Evolutionary conservation across 2,329 filamentous ascomycete species (phyloP).

Genomic region (Chaetomiaceae sp.): DNA sequence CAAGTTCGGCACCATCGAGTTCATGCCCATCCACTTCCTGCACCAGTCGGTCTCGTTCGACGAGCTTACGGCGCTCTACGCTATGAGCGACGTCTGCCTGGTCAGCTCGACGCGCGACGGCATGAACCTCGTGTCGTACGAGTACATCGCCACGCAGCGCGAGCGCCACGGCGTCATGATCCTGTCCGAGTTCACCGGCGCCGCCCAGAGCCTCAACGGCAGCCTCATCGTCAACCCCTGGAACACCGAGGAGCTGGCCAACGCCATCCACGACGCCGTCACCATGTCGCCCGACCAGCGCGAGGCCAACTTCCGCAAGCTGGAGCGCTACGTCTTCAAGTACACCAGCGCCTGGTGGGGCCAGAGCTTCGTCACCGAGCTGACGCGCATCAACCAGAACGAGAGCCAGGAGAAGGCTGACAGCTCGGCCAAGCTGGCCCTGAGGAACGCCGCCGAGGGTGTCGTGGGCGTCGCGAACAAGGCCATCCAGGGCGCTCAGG

Average conservation of each 20-base stretch:
- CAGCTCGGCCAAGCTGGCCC: constrained; percentile 10
- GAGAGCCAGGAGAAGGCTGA: neutral
- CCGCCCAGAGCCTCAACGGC: constrained; percentile 89
- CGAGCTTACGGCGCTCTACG: constrained; percentile 89
- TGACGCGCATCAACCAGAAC: constrained; percentile 48
- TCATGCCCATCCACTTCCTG: constrained; percentile 98
- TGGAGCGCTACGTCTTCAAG: constrained; percentile 93
- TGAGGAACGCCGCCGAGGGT: constrained; percentile 16
- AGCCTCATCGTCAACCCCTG: constrained; percentile 95
- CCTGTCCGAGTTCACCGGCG: constrained; percentile 92
- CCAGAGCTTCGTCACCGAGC: constrained; percentile 81
- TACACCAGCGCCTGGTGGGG: constrained; percentile 99
- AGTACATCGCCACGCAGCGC: constrained; percentile 93
- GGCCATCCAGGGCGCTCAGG: constrained; percentile 16
- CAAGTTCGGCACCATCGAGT: constrained; percentile 93
- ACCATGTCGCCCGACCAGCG: constrained; percentile 91
- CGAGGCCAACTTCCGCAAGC: constrained; percentile 79
- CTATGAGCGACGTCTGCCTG: constrained; percentile 85
- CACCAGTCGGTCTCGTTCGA: constrained; percentile 95
- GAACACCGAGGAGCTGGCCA: constrained; percentile 94
- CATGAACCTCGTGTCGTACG: constrained; percentile 98
- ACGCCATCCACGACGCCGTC: constrained; percentile 91
- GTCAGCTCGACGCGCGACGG: constrained; percentile 95
- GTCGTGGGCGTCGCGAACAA: constrained; percentile 18
- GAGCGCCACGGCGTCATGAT: constrained; percentile 91